phyloP scores from a whole-genome alignment of 2,329 filamentous ascomycete genomes.

The Xylaria sp. region DNA sequence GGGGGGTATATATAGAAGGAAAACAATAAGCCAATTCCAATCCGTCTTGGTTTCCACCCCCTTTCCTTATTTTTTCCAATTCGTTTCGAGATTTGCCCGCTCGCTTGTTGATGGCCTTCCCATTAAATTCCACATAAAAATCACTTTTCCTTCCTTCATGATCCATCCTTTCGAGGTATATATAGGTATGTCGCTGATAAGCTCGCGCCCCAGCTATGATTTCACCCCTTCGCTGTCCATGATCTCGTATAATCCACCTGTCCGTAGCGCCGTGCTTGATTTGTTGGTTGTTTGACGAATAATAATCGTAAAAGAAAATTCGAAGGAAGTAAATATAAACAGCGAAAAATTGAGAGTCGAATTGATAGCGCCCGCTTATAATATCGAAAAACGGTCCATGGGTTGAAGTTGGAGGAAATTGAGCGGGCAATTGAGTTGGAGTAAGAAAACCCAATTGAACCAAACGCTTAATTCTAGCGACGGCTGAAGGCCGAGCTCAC shows the following conservation, averaged over 20 bases:
- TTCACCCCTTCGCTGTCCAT: constrained; percentile 2
- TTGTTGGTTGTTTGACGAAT: constrained; percentile 3
- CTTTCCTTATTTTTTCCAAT: background rate
- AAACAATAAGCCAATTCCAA: constrained; percentile 18
- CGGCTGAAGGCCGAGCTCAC: constrained; percentile 53
- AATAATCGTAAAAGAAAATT: background rate
- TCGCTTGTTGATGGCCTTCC: constrained; percentile 24
- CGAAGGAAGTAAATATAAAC: constrained; percentile 6
- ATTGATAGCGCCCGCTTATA: background rate
- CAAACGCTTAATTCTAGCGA: constrained; percentile 33
- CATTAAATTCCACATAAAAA: constrained; percentile 13
- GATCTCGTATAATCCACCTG: background rate
- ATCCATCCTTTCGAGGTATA: background rate
- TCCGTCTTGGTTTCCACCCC: background rate
- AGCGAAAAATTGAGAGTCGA: constrained; percentile 3
- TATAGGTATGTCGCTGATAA: background rate
- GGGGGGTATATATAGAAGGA: constrained; percentile 31
- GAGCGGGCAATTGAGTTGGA: background rate
- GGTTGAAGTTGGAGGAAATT: background rate
- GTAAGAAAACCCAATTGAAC: background rate
- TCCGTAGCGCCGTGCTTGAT: constrained; percentile 33
- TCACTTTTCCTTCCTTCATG: background rate
- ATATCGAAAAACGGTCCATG: background rate
- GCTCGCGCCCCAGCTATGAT: background rate
- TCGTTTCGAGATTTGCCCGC: constrained; percentile 15